Conservation (phyloP, 2,329 filamentous ascomycete genomes). For the Blastomyces silverae region DNA sequence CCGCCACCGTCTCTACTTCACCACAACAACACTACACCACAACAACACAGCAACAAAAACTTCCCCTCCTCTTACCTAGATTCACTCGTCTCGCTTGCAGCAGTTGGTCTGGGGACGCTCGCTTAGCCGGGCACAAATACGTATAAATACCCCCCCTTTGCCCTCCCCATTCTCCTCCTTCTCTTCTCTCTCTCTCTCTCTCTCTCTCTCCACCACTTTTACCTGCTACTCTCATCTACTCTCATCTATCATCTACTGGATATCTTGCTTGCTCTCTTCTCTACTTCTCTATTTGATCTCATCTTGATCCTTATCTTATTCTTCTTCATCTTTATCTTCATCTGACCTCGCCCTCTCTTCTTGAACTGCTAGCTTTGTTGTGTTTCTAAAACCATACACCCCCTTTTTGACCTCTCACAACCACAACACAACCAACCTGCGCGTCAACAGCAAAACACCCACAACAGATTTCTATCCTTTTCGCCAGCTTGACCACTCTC, state of each 20-base stretch:
- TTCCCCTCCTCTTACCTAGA: too few relatives aligned
- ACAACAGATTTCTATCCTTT: neutral
- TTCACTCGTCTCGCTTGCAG: neutral
- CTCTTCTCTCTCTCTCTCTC: slow-evolving; percentile 1
- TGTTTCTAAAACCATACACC: too few relatives aligned
- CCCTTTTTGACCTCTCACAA: neutral
- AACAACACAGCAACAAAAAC: neutral
- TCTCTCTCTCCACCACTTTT: neutral
- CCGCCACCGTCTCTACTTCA: too few relatives aligned
- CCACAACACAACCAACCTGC: neutral
- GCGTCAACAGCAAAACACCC: neutral
- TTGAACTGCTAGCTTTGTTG: too few relatives aligned
- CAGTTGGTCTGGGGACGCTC: neutral
- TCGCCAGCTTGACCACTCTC: neutral
- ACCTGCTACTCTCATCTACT: neutral
- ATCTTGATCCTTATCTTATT: neutral
- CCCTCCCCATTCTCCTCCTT: neutral
- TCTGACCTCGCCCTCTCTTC: neutral
- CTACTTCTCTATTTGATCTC: too few relatives aligned
- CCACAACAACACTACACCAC: neutral
- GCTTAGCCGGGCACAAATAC: neutral
- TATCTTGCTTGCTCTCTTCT: neutral
- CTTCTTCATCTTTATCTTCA: neutral
- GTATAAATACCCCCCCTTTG: neutral
- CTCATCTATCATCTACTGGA: neutral